A percentile compares a stretch with the other conserved stretches of the same genome.
phyloP scores from a whole-genome alignment of 2,329 filamentous ascomycete species.

The Tolypocladium paradoxum region DNA sequence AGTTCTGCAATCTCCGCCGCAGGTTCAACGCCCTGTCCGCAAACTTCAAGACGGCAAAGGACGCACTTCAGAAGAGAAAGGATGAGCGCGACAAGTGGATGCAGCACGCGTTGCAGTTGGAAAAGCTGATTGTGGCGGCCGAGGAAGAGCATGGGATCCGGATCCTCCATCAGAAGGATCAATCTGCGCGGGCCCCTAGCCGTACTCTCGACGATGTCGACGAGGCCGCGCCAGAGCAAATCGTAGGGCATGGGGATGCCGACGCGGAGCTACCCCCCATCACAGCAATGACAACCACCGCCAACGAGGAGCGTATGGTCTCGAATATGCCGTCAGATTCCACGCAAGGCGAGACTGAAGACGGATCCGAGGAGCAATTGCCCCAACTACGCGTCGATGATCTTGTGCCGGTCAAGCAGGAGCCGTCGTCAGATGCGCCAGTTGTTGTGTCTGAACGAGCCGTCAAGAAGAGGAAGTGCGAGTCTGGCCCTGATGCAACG shows the following conservation, averaged over 20 bases:
- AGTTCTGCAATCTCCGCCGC: slow-evolving; percentile 25
- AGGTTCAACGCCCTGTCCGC: slow-evolving; percentile 29
- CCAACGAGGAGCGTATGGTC: background rate
- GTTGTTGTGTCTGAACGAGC: slow-evolving; percentile 39
- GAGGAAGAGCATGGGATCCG: slow-evolving; percentile 25
- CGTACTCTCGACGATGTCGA: background rate
- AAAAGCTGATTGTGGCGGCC: slow-evolving; percentile 30
- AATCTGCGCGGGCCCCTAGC: background rate
- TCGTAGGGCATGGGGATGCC: background rate
- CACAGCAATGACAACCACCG: background rate
- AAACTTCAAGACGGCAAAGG: slow-evolving; percentile 30
- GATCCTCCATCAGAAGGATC: slow-evolving; percentile 12
- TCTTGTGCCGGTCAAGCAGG: slow-evolving; percentile 29
- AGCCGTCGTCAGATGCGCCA: slow-evolving; percentile 42
- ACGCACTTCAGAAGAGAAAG: slow-evolving; percentile 27
- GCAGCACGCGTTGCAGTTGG: slow-evolving; percentile 30
- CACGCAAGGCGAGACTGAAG: slow-evolving; percentile 16
- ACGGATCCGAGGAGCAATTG: slow-evolving; percentile 12
- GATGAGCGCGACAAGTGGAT: slow-evolving; percentile 34
- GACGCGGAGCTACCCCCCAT: background rate
- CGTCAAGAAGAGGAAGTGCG: slow-evolving; percentile 35
- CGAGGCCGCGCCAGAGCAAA: background rate
- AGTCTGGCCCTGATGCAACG: slow-evolving; percentile 9
- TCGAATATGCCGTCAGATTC: slow-evolving; percentile 14
- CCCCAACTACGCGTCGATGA: slow-evolving; percentile 9